Evolutionary conservation across 208 protist genomes (phyloP).

Genomic region (Porcisia hertigi): DNA sequence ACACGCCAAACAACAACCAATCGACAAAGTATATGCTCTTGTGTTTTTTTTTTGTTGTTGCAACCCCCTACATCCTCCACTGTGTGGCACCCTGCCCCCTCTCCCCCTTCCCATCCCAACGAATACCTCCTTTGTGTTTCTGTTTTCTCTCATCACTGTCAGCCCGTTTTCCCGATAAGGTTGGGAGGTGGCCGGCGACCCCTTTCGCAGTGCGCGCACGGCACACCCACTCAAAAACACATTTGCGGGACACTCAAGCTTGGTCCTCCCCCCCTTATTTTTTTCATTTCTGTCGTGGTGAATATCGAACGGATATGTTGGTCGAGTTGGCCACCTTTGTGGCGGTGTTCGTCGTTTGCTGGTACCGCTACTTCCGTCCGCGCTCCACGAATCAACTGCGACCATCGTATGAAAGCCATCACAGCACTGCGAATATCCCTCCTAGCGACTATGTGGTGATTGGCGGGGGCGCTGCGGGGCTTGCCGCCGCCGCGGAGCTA

Average conservation of each 20-base stretch:
- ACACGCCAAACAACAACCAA: no score
- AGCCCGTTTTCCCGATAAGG: no score
- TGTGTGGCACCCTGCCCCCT: no score
- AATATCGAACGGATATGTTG: conserved; percentile 11
- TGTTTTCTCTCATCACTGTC: no score
- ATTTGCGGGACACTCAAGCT: background rate
- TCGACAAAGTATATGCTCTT: no score
- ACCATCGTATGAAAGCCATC: conserved; percentile 23
- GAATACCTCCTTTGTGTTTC: no score
- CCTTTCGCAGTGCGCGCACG: background rate
- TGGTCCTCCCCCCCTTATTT: background rate
- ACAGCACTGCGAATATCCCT: background rate
- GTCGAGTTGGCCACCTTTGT: conserved; percentile 19
- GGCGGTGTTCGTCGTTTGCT: conserved; percentile 24
- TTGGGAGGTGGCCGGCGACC: no score
- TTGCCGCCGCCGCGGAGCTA: conserved; percentile 55
- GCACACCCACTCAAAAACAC: background rate
- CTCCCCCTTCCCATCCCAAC: no score
- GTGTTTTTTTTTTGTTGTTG: no score
- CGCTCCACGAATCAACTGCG: conserved; percentile 35
- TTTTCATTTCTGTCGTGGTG: background rate
- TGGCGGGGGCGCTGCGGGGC: conserved; percentile 73
- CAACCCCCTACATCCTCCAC: no score
- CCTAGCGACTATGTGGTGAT: conserved; percentile 77
- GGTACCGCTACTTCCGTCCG: conserved; percentile 41